A percentile compares a stretch with the other conserved stretches of the same genome.
Evolutionary conservation across 1,139 yeast genomes (phyloP).

Genomic region (Suhomyces choctaworum): DNA sequence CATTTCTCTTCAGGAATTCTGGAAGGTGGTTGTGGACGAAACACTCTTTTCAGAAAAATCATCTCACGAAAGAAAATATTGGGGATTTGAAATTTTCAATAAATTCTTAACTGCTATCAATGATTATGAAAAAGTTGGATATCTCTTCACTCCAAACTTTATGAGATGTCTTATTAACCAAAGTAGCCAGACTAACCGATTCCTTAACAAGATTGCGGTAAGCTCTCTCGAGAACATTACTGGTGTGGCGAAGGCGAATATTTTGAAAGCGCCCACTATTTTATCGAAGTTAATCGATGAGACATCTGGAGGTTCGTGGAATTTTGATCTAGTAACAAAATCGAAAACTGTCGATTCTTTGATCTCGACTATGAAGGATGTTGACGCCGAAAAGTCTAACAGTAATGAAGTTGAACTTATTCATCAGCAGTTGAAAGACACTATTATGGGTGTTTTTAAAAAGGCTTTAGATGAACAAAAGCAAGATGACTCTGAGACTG

Average conservation of each 20-base stretch:
- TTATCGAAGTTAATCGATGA: slow-evolving; percentile 52
- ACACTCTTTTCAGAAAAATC: slow-evolving; percentile 73
- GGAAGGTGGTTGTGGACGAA: slow-evolving; percentile 80
- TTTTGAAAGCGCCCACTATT: slow-evolving; percentile 47
- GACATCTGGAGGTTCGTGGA: slow-evolving; percentile 58
- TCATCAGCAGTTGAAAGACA: slow-evolving; percentile 22
- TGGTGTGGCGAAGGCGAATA: slow-evolving; percentile 38
- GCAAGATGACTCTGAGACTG: slow-evolving; percentile 11
- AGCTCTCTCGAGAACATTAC: slow-evolving; percentile 48
- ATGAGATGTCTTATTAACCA: slow-evolving; percentile 79
- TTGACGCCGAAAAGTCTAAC: slow-evolving; percentile 15
- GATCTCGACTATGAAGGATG: slow-evolving; percentile 32
- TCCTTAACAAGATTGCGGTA: slow-evolving; percentile 66
- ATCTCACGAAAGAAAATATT: slow-evolving; percentile 81
- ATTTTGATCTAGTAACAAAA: slow-evolving; percentile 78
- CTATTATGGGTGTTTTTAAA: slow-evolving; percentile 27
- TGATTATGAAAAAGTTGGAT: slow-evolving; percentile 33
- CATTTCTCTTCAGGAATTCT: slow-evolving; percentile 64
- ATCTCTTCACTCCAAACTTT: slow-evolving; percentile 67
- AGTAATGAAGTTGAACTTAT: slow-evolving; percentile 18
- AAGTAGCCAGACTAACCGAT: slow-evolving; percentile 62
- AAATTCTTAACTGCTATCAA: slow-evolving; percentile 41
- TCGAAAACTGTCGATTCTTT: slow-evolving; percentile 65
- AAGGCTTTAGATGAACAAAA: slow-evolving; percentile 20
- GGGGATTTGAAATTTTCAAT: slow-evolving; percentile 78